phyloP scores from a whole-genome alignment of 768 basidiomycete genomes.

The Postia placenta region DNA sequence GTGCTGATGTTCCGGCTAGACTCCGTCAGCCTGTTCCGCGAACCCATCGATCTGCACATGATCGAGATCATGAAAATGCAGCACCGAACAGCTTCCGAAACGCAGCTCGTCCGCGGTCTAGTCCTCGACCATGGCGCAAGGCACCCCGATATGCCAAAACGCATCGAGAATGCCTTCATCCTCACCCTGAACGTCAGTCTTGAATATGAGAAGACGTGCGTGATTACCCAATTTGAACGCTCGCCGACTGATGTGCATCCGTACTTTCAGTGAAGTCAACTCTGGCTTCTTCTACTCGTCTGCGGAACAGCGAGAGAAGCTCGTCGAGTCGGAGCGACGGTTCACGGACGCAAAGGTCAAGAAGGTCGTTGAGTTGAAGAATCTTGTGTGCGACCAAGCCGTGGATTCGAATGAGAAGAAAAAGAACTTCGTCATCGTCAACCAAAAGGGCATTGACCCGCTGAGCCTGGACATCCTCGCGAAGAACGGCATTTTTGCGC shows the following conservation, averaged over 20 bases:
- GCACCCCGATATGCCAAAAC: constrained; percentile 99
- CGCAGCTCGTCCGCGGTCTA: constrained; percentile 89
- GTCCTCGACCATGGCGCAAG: constrained; percentile 96
- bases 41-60: constrained; percentile 99
- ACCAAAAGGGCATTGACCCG: constrained; percentile 99
- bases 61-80: constrained; percentile 99
- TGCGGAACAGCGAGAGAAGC: constrained; percentile 96
- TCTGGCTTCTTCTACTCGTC: constrained; percentile 99
- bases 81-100: constrained; percentile 96
- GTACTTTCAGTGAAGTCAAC: constrained; percentile 92
- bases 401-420: constrained; percentile 75
- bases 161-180: constrained; percentile 93
- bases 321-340: constrained; percentile 93
- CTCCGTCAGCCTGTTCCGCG: constrained; percentile 61
- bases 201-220: constrained; percentile 99
- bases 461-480: constrained; percentile 92
- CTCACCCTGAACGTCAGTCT: constrained; percentile 95
- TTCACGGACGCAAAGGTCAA: constrained; percentile 92
- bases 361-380: constrained; percentile 96
- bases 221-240: constrained; percentile 13
- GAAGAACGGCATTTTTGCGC: constrained; percentile 93
- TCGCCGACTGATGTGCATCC: too few species aligned
- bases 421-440: constrained; percentile 91
- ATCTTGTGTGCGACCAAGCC: constrained; percentile 90
- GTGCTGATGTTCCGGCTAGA: constrained; percentile 31